Percentiles rank a stretch among this genome's conserved stretches.
These are phyloP conservation scores for Geranomyces michiganensis DNA, from an alignment of 192 early-diverging fungal species.

Conservation along the genomic window DNA sequence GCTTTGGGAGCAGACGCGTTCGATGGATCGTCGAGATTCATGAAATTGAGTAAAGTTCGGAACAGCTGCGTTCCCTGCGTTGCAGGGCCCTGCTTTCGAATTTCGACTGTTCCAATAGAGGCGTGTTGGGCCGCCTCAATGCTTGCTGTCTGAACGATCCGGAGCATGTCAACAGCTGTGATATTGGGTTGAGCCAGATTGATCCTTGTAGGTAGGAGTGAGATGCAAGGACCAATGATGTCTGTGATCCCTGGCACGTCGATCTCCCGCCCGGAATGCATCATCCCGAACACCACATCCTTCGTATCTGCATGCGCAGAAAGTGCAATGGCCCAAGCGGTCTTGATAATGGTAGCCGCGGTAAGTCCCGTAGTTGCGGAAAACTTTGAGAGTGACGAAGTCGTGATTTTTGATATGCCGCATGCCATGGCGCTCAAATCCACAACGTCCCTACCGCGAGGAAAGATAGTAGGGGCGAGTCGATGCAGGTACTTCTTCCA, in stretches of 20 bases:
- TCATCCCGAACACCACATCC: slow-evolving; percentile 36
- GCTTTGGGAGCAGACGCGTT: background rate
- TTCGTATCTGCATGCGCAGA: slow-evolving; percentile 1
- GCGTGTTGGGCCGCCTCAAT: too few relatives aligned
- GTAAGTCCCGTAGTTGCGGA: slow-evolving; percentile 24
- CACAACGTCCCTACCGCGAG: too few relatives aligned
- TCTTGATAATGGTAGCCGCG: slow-evolving; percentile 17
- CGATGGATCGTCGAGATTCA: background rate
- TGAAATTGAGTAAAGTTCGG: slow-evolving; percentile 3
- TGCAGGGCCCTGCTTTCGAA: too few relatives aligned
- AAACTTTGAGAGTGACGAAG: too few relatives aligned
- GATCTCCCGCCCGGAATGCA: slow-evolving; percentile 29
- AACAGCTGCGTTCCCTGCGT: too few relatives aligned
- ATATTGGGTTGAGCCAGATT: too few relatives aligned
- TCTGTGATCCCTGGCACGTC: slow-evolving; percentile 20
- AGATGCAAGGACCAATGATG: slow-evolving; percentile 27
- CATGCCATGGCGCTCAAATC: too few relatives aligned
- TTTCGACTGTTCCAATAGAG: too few relatives aligned
- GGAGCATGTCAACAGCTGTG: too few relatives aligned
- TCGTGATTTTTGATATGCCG: too few relatives aligned
- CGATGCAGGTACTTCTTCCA: background rate
- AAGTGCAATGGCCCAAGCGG: slow-evolving; percentile 38
- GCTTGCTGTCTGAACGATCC: too few relatives aligned
- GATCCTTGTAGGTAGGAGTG: slow-evolving; percentile 15
- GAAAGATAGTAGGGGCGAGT: too few relatives aligned